phyloP scores from a whole-genome alignment of 1,284 basidiomycete species.

The Entoloma clypeatum region DNA sequence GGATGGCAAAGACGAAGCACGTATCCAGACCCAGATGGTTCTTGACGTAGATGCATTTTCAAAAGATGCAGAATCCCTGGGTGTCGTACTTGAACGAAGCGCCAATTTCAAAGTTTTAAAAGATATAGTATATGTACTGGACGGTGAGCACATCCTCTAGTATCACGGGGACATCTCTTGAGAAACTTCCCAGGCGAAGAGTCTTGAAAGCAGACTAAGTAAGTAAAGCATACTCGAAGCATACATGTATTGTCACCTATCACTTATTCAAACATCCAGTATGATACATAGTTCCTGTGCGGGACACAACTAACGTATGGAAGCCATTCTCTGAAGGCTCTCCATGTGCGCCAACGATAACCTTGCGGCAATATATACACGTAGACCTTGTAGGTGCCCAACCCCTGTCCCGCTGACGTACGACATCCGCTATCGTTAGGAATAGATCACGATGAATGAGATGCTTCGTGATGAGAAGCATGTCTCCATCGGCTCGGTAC shows the following conservation, averaged over 20 bases:
- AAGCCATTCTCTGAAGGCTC: slow-evolving; percentile 10
- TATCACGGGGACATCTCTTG: neutral
- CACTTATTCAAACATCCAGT: slow-evolving; percentile 45
- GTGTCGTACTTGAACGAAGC: slow-evolving; percentile 56
- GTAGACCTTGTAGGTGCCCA: slow-evolving; percentile 42
- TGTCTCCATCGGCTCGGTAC: slow-evolving; percentile 88
- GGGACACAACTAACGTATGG: slow-evolving; percentile 48
- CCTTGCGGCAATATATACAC: slow-evolving; percentile 47
- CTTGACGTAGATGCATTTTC: slow-evolving; percentile 83
- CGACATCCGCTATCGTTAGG: slow-evolving; percentile 59
- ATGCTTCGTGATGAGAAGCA: slow-evolving; percentile 85
- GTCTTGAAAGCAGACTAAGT: neutral
- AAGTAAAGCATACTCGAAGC: slow-evolving; percentile 4
- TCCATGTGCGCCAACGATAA: slow-evolving; percentile 27
- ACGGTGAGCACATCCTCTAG: slow-evolving; percentile 30
- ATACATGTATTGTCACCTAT: too few relatives aligned
- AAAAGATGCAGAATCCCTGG: slow-evolving; percentile 67
- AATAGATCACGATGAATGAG: slow-evolving; percentile 84
- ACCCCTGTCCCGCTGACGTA: slow-evolving; percentile 46
- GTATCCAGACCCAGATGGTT: slow-evolving; percentile 82
- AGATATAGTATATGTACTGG: slow-evolving; percentile 53
- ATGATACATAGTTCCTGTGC: slow-evolving; percentile 61
- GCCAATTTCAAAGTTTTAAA: slow-evolving; percentile 55
- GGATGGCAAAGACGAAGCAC: slow-evolving; percentile 73
- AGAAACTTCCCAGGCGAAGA: neutral